These are phyloP conservation scores for Fraxinus velutina DNA, from an alignment of 305 asterid species.

Conservation along the genomic window DNA sequence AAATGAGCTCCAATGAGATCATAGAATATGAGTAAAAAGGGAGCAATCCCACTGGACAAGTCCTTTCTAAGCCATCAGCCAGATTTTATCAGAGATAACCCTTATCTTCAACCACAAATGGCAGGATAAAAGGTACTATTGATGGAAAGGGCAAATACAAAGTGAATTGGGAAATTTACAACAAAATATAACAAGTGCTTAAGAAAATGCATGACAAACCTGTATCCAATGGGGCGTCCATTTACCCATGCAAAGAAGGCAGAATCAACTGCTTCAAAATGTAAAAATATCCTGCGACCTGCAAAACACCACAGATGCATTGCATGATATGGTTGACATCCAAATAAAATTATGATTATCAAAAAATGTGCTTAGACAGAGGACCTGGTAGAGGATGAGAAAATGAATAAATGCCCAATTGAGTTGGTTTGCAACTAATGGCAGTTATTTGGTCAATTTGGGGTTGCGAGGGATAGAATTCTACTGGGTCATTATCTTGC, in stretches of 20 bases:
- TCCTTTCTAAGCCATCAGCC: not conserved
- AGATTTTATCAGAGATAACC: not conserved
- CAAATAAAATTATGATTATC: conserved; percentile 10
- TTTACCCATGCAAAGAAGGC: conserved; percentile 93
- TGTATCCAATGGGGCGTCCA: conserved; percentile 83
- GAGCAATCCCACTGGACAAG: conserved; percentile 1
- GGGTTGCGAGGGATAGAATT: not conserved
- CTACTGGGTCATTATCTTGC: not conserved
- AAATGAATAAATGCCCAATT: not conserved
- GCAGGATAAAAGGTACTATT: not conserved
- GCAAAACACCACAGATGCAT: conserved; percentile 33
- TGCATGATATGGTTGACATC: conserved; percentile 20
- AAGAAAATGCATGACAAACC: conserved; percentile 48
- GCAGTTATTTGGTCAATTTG: not conserved
- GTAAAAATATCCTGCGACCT: conserved; percentile 87
- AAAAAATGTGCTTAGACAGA: not conserved
- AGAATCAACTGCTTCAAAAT: conserved; percentile 98
- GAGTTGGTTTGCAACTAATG: not conserved
- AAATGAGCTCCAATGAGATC: not conserved
- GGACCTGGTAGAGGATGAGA: not conserved
- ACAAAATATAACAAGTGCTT: conserved; percentile 12
- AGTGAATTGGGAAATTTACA: conserved; percentile 5
- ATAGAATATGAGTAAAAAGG: not conserved
- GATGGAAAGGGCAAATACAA: conserved; percentile 8
- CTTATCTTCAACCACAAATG: not conserved